Evolutionary conservation across 1,139 yeast genomes (phyloP).

Genomic region (Ogataea hybrid): DNA sequence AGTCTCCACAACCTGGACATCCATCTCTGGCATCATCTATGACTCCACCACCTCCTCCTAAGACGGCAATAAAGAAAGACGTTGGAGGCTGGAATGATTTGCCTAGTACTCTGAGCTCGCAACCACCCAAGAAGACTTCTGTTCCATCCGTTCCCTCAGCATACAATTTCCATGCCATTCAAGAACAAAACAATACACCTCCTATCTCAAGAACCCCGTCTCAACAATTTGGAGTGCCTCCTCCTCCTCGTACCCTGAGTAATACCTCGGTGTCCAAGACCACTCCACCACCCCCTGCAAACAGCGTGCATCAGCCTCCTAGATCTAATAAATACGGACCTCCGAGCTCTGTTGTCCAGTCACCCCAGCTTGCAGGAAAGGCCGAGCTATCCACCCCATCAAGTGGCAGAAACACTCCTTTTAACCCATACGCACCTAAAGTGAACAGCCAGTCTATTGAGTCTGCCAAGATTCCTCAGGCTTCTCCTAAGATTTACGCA

Average conservation of each 20-base stretch:
- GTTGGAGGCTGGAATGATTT: slow-evolving; percentile 95
- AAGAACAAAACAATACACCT: slow-evolving; percentile 14
- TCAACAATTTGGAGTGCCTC: slow-evolving; percentile 28
- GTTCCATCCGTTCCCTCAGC: slow-evolving; percentile 25
- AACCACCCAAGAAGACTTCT: slow-evolving; percentile 30
- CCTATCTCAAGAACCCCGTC: slow-evolving; percentile 25
- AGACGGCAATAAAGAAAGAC: slow-evolving; percentile 47
- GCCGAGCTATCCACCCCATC: slow-evolving; percentile 15
- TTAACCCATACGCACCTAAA: slow-evolving; percentile 33
- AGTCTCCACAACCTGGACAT: slow-evolving; percentile 15
- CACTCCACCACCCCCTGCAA: slow-evolving; percentile 16
- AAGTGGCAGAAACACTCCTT: slow-evolving; percentile 18
- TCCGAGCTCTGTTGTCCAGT: slow-evolving; percentile 14
- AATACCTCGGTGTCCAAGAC: slow-evolving; percentile 15
- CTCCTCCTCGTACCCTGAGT: slow-evolving; percentile 27
- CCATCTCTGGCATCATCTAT: slow-evolving; percentile 1
- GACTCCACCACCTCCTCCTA: slow-evolving; percentile 39
- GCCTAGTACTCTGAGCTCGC: slow-evolving; percentile 62
- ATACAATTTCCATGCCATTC: slow-evolving; percentile 20
- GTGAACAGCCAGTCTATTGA: slow-evolving; percentile 20
- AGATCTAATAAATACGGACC: slow-evolving; percentile 18
- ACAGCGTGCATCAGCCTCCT: slow-evolving; percentile 10
- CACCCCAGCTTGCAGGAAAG: slow-evolving; percentile 13
- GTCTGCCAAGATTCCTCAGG: slow-evolving; percentile 25
- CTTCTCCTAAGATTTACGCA: slow-evolving; percentile 19